Evolutionary conservation across 345 rosid genomes (phyloP), one percentile per base, ranked within the genome.

Genomic region (Microthlaspi erraticum): DNA sequence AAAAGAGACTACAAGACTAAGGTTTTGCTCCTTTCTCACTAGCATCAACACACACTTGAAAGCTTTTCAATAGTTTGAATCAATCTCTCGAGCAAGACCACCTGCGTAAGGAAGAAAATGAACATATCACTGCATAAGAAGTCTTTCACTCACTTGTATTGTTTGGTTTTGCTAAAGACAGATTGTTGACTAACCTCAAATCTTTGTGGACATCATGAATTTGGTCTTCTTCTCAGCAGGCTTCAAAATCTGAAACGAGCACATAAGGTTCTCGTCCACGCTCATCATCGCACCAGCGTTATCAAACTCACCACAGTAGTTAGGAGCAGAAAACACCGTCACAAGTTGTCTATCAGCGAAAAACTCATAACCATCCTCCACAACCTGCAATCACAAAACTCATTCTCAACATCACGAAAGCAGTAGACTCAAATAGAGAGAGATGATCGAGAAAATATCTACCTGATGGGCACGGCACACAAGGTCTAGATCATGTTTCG

Each of bases 231-330:
- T 88, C 81, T 88, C 98, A 0, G 97, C 89, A 6, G 97, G 98
- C 80, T 89, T 93, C 68, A 93, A 81, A 84, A 91, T 91, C 82
- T 91, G 98, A 78, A 93, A 93, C 48, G 98, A 93, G 83, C 98
- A 93, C 88, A 84, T 85, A 74, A 91, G 78, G 79, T 85, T 83
- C 62, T 86, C 92, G 54, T 93, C 92, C 45, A 93, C 93, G 46
- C 86, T 87, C 98, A 93, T 93, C 96, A 91, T 82, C 2, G 98
- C 96, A 68, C 98, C 98, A 16, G 98, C 98, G 84, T 93, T 93
- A 75, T 93, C 96, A 81, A 91, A 93, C 76, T 93, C 98, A 18
- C 98, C 97, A 72, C 97, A 91, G 76, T 93, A 90, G 79, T 91
- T 91, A 9, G 98, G 97, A 50, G 97, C 98, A 33, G 97, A 91